Evolutionary conservation across 306 rosid species (phyloP).

Genomic region (Vigna reflexopilosa): DNA sequence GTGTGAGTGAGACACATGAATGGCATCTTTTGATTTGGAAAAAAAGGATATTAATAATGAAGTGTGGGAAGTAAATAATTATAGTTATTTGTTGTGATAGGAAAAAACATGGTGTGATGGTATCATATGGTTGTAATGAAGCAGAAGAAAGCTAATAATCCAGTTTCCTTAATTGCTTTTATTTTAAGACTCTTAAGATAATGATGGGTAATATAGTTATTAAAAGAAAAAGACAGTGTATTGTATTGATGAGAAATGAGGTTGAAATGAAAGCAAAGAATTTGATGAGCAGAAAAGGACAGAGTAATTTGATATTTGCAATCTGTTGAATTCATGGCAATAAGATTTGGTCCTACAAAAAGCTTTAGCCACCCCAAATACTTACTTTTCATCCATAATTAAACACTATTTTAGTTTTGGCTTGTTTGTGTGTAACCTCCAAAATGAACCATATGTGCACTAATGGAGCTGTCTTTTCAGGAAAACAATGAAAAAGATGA

Average conservation of each 20-base stretch:
- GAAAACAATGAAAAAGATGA: slow-evolving; percentile 35
- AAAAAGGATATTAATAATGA: background rate
- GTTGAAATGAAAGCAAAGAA: slow-evolving; percentile 33
- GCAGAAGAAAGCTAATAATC: background rate
- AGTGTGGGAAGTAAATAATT: background rate
- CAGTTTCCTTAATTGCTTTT: slow-evolving; percentile 27
- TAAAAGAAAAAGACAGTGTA: slow-evolving; percentile 41
- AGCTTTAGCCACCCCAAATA: slow-evolving; percentile 40
- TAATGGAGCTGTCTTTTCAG: slow-evolving; percentile 44
- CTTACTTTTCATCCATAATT: slow-evolving; percentile 48
- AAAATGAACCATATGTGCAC: slow-evolving; percentile 26
- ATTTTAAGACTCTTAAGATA: slow-evolving; percentile 39
- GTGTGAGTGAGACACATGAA: background rate
- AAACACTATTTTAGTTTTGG: slow-evolving; percentile 44
- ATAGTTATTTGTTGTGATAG: background rate
- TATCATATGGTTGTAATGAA: slow-evolving; percentile 25
- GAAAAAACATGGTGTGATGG: slow-evolving; percentile 28
- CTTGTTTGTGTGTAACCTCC: background rate
- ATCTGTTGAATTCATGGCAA: slow-evolving; percentile 12
- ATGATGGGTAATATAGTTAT: slow-evolving; percentile 45
- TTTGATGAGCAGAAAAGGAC: slow-evolving; percentile 41
- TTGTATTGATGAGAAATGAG: slow-evolving; percentile 40
- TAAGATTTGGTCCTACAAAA: slow-evolving; percentile 49
- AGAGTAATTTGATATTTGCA: slow-evolving; percentile 25
- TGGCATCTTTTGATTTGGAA: slow-evolving; percentile 3